Percentiles rank a stretch among this genome's conserved stretches.
These are phyloP conservation scores for Fusarium gaditjirri DNA, from an alignment of 2,329 filamentous ascomycete species.

Conservation along the genomic window DNA sequence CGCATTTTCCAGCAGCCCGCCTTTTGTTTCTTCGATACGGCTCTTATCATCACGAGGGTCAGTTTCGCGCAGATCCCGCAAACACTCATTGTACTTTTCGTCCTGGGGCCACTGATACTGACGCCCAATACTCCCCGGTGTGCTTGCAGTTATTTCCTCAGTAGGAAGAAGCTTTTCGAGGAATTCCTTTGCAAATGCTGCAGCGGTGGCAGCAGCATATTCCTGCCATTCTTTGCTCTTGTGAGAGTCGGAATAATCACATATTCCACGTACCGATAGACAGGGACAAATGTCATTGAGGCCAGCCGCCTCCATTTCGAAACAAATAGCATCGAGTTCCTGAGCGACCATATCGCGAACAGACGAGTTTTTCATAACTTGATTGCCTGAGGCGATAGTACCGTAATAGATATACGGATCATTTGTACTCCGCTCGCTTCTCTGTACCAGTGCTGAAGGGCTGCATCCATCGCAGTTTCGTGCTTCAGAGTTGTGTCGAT, in stretches of 20 bases:
- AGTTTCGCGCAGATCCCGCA: constrained; percentile 1
- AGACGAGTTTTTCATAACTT: fast-evolving
- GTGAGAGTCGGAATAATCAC: background rate
- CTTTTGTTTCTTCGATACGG: background rate
- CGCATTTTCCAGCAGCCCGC: fast-evolving
- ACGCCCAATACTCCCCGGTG: fast-evolving
- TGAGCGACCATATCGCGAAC: background rate
- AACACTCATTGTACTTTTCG: constrained; percentile 14
- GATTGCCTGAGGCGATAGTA: background rate
- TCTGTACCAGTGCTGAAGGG: fast-evolving
- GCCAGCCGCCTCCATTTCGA: background rate
- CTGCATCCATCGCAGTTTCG: background rate
- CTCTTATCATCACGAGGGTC: background rate
- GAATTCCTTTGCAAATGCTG: background rate
- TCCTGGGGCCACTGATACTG: fast-evolving
- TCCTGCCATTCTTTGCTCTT: background rate
- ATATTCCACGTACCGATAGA: background rate
- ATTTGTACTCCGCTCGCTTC: fast-evolving
- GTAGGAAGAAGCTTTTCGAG: background rate
- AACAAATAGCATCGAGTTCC: background rate
- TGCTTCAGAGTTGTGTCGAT: fast-evolving
- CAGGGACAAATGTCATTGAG: background rate
- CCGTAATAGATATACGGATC: background rate
- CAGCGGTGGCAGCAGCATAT: background rate
- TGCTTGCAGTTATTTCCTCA: fast-evolving